Percentiles rank a stretch among this genome's conserved stretches.
These are phyloP conservation scores for Cylindrotheca closterium DNA, from an alignment of 108 stramenopile species.

Conservation along the genomic window DNA sequence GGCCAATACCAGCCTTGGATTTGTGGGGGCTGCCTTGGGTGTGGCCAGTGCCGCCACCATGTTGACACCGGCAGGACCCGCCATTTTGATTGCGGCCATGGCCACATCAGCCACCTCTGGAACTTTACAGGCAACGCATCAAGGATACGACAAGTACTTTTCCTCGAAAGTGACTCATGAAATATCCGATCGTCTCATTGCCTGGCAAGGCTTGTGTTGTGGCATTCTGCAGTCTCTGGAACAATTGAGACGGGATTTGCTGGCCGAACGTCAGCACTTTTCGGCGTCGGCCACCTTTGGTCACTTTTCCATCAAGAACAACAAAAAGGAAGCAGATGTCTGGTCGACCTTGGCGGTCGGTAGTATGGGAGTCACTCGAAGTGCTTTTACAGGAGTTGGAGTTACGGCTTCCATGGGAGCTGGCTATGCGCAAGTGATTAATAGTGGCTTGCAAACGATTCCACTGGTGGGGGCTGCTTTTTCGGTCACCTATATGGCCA, in stretches of 20 bases:
- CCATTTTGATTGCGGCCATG: constrained; percentile 26
- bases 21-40: constrained; percentile 39
- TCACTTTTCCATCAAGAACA: not conserved
- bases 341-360: constrained; percentile 29
- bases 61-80: constrained; percentile 31
- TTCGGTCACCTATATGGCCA: constrained; percentile 33
- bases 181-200: constrained; percentile 26
- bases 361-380: constrained; percentile 20
- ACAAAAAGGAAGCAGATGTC: constrained; percentile 3
- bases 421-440: constrained; percentile 27
- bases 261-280: constrained; percentile 5
- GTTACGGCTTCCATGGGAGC: constrained; percentile 33
- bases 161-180: constrained; percentile 15
- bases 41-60: constrained; percentile 33
- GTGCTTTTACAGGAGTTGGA: constrained; percentile 34
- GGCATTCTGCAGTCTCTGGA: constrained; percentile 30
- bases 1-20: constrained; percentile 21
- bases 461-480: constrained; percentile 37
- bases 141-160: constrained; percentile 9
- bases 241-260: constrained; percentile 12
- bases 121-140: constrained; percentile 23
- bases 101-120: constrained; percentile 31
- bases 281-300: not conserved
- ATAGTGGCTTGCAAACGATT: constrained; percentile 19
- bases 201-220: constrained; percentile 36